Evolutionary conservation across 805 yeast genomes (phyloP).

Genomic region (Metschnikowia baotianmanensis): DNA sequence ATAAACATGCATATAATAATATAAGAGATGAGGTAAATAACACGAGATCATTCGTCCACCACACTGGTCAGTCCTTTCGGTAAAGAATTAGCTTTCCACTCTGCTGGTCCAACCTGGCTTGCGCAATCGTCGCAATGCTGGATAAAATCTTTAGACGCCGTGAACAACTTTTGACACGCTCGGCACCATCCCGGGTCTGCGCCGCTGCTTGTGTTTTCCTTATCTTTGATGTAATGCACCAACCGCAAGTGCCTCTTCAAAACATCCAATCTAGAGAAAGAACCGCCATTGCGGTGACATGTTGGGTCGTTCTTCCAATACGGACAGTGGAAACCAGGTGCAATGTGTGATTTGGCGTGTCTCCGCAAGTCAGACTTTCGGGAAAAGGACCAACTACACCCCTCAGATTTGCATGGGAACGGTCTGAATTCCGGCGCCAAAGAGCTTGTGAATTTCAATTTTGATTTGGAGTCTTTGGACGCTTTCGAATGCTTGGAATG

Average conservation of each 20-base stretch:
- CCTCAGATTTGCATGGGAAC: conserved; percentile 37
- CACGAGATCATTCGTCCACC: not conserved
- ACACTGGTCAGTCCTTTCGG: not conserved
- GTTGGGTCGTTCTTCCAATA: conserved; percentile 66
- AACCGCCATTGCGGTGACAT: conserved; percentile 75
- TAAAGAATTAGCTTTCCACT: conserved; percentile 8
- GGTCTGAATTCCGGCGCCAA: conserved; percentile 25
- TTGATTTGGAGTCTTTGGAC: not conserved
- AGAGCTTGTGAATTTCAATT: not conserved
- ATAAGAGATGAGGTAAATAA: conserved; percentile 2
- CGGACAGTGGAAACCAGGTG: conserved; percentile 70
- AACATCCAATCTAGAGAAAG: conserved; percentile 72
- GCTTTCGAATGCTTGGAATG: conserved; percentile 8
- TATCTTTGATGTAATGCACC: conserved; percentile 61
- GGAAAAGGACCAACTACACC: conserved; percentile 68
- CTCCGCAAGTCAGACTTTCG: conserved; percentile 68
- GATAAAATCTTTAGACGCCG: conserved; percentile 53
- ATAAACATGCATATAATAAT: conserved; percentile 1
- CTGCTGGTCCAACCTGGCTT: conserved; percentile 11
- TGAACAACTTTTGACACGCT: conserved; percentile 57
- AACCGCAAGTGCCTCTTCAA: conserved; percentile 67
- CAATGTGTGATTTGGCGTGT: conserved; percentile 62
- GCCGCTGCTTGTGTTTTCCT: conserved; percentile 26
- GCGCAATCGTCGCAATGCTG: conserved; percentile 69
- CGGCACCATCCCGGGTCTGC: conserved; percentile 67